Conservation (phyloP, 257 asterid genomes). For the Penstemon eatonii region DNA sequence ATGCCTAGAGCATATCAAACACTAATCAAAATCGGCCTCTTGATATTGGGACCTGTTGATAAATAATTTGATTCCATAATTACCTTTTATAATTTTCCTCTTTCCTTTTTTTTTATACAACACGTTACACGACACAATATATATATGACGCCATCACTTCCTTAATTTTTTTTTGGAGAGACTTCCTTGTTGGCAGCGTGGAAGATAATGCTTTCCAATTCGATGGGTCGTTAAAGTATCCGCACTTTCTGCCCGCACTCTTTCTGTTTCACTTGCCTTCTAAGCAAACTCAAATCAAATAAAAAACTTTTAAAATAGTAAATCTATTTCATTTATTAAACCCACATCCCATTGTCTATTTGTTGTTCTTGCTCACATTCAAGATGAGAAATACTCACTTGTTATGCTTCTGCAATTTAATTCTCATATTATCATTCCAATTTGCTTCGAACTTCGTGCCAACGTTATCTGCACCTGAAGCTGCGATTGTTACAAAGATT, state of each 20-base stretch:
- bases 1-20: no score
- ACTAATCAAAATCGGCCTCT: no score
- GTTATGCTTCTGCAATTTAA: conserved; percentile 11
- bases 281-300: conserved; percentile 24
- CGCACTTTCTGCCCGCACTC: conserved; percentile 13
- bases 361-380: neutral
- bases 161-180: no score
- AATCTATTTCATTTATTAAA: neutral
- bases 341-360: neutral
- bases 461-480: conserved; percentile 61
- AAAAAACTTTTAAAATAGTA: neutral
- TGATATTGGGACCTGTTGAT: no score
- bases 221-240: neutral
- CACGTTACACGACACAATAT: no score
- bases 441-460: conserved; percentile 23
- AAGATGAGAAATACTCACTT: conserved; percentile 28
- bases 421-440: conserved; percentile 26
- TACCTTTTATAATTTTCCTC: no score
- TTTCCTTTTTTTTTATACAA: no score
- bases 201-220: no score
- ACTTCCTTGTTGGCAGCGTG: no score
- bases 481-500: conserved; percentile 49
- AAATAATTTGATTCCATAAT: no score
- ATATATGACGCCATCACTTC: no score
- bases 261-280: conserved; percentile 28